Percentiles rank a stretch among this genome's conserved stretches.
Conservation (phyloP, 139 green algal species). For the Monoraphidium neglectum region DNA sequence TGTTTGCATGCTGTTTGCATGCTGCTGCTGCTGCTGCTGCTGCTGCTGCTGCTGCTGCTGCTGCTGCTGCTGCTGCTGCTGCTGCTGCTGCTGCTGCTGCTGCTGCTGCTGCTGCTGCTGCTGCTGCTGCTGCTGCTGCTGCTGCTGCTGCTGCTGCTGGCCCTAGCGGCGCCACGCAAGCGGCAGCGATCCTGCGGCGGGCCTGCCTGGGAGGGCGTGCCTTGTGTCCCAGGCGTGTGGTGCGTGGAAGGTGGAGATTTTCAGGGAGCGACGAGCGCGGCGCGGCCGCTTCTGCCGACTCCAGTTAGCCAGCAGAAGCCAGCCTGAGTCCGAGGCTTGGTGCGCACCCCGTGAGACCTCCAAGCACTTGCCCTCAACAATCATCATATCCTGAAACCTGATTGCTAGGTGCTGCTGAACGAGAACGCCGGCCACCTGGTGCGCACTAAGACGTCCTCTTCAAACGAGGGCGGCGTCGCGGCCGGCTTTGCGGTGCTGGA, state of each 20-base stretch:
- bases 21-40: constrained; percentile 11
- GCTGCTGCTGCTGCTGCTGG: background rate
- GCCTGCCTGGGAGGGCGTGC: too few relatives aligned
- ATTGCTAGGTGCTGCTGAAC: constrained; percentile 82
- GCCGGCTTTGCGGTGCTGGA: constrained; percentile 92
- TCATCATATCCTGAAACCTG: too few relatives aligned
- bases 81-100: background rate
- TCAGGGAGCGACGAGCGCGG: too few relatives aligned
- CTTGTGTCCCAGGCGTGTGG: too few relatives aligned
- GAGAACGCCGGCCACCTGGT: constrained; percentile 85
- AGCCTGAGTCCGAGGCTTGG: too few relatives aligned
- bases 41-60: background rate
- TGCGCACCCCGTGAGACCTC: too few relatives aligned
- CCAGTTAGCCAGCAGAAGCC: too few relatives aligned
- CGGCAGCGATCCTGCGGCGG: background rate
- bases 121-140: constrained; percentile 7
- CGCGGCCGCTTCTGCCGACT: too few relatives aligned
- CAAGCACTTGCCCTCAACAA: too few relatives aligned
- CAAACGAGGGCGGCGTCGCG: constrained; percentile 95
- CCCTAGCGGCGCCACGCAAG: too few relatives aligned
- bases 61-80: background rate
- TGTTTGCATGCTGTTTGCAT: too few relatives aligned
- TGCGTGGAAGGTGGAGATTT: too few relatives aligned
- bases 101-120: background rate
- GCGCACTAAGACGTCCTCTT: constrained; percentile 88